A percentile compares a stretch with the other conserved stretches of the same genome.
These are phyloP conservation scores for Nelumbo lutea DNA, from an alignment of 164 flowering plant genomes.

Conservation along the genomic window DNA sequence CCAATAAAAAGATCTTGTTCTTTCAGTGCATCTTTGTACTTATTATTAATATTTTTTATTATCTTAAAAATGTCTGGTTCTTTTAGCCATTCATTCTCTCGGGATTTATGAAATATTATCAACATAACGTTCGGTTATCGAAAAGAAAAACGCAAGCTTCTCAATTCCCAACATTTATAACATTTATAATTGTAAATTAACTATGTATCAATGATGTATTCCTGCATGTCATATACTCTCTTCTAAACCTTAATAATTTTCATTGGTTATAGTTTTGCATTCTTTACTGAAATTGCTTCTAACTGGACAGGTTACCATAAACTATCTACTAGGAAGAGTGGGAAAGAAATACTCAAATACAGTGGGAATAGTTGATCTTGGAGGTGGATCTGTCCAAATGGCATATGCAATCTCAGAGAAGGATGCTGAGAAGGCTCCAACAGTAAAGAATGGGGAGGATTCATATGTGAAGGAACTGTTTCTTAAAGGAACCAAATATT, in stretches of 20 bases:
- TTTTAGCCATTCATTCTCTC: too few species aligned
- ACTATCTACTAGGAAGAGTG: slow-evolving; percentile 71
- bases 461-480: slow-evolving; percentile 72
- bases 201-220: too few species aligned
- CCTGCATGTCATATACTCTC: neutral
- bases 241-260: slow-evolving; percentile 1
- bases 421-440: slow-evolving; percentile 77
- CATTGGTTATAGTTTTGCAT: neutral
- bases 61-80: too few species aligned
- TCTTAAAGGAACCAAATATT: slow-evolving; percentile 66
- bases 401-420: slow-evolving; percentile 87
- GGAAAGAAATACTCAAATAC: slow-evolving; percentile 65
- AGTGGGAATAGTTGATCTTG: slow-evolving; percentile 96
- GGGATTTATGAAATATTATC: too few species aligned
- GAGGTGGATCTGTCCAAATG: slow-evolving; percentile 99
- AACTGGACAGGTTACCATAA: slow-evolving; percentile 71
- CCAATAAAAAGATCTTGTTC: too few species aligned
- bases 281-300: slow-evolving; percentile 1
- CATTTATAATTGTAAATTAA: too few species aligned
- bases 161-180: too few species aligned
- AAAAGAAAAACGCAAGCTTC: too few species aligned
- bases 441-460: slow-evolving; percentile 58
- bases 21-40: too few species aligned
- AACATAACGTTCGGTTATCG: too few species aligned
- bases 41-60: too few species aligned